These are phyloP conservation scores for Nitzschia sp. DNA, from an alignment of 108 stramenopile genomes.

Conservation along the genomic window DNA sequence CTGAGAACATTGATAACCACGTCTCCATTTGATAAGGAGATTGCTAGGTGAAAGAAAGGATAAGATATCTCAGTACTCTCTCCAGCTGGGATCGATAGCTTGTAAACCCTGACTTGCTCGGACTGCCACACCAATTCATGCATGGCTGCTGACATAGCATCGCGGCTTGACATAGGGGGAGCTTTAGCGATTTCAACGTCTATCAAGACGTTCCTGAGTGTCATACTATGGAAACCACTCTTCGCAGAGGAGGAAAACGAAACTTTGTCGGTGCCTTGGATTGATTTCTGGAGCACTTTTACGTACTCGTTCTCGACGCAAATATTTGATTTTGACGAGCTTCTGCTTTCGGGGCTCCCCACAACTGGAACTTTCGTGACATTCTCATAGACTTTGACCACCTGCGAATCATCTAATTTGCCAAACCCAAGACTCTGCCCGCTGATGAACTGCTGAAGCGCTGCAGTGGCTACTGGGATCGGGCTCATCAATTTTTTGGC, in stretches of 20 bases:
- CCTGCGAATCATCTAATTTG: conserved; percentile 68
- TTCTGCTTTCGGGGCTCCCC: conserved; percentile 51
- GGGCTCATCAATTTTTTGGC: conserved; percentile 55
- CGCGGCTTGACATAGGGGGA: conserved; percentile 50
- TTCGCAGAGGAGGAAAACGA: not conserved
- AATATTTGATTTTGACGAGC: conserved; percentile 45
- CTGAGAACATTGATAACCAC: not conserved
- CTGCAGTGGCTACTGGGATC: conserved; percentile 61
- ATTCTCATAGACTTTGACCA: conserved; percentile 75
- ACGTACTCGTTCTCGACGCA: conserved; percentile 52
- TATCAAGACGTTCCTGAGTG: conserved; percentile 50
- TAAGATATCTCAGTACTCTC: conserved; percentile 53
- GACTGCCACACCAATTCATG: conserved; percentile 55
- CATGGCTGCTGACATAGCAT: conserved; percentile 47
- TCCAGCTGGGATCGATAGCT: conserved; percentile 51
- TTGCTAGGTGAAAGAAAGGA: conserved; percentile 66
- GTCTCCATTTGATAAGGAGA: conserved; percentile 27
- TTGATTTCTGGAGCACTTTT: conserved; percentile 65
- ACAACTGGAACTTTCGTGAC: conserved; percentile 59
- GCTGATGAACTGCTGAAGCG: conserved; percentile 72
- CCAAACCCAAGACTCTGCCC: conserved; percentile 60
- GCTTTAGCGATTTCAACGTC: conserved; percentile 62
- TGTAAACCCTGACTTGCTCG: conserved; percentile 64
- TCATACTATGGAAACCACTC: not conserved
- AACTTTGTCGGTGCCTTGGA: conserved; percentile 21